These are phyloP conservation scores for Gossypium sturtianum DNA, from an alignment of 345 rosid species.

Conservation along the genomic window DNA sequence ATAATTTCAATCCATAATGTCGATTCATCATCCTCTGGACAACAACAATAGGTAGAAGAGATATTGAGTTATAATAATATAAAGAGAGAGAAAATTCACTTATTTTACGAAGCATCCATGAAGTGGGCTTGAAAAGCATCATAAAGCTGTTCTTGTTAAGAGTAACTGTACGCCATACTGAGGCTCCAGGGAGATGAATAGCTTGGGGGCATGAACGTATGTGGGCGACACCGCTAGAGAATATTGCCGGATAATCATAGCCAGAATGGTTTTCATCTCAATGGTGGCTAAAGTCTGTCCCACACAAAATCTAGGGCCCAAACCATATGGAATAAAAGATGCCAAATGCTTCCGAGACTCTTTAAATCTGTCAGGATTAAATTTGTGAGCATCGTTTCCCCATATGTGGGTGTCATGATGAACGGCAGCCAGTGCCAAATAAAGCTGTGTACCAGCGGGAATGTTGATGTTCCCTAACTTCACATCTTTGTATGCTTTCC, in stretches of 20 bases:
- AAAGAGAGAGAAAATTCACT: not conserved
- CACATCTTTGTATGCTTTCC: constrained; percentile 35
- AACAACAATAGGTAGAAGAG: too few relatives aligned
- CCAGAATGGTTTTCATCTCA: constrained; percentile 53
- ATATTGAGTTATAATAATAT: not conserved
- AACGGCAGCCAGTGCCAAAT: constrained; percentile 36
- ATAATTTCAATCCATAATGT: too few relatives aligned
- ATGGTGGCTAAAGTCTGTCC: constrained; percentile 51
- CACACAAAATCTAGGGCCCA: constrained; percentile 54
- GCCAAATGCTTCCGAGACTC: constrained; percentile 45
- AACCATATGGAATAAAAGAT: constrained; percentile 49
- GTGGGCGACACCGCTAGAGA: constrained; percentile 45
- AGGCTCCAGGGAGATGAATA: constrained; percentile 47
- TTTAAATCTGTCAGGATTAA: constrained; percentile 57
- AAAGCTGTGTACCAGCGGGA: constrained; percentile 58
- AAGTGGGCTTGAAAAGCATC: not conserved
- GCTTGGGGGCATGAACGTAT: constrained; percentile 68
- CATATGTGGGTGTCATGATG: constrained; percentile 63
- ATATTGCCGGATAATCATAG: constrained; percentile 44
- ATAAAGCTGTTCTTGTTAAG: constrained; percentile 14
- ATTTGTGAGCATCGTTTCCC: constrained; percentile 64
- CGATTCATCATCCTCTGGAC: too few relatives aligned
- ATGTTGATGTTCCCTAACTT: constrained; percentile 55
- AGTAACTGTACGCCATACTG: constrained; percentile 64
- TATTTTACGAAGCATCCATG: not conserved